phyloP scores from a whole-genome alignment of 2,329 filamentous ascomycete species.

The Penicillium verrucosum region DNA sequence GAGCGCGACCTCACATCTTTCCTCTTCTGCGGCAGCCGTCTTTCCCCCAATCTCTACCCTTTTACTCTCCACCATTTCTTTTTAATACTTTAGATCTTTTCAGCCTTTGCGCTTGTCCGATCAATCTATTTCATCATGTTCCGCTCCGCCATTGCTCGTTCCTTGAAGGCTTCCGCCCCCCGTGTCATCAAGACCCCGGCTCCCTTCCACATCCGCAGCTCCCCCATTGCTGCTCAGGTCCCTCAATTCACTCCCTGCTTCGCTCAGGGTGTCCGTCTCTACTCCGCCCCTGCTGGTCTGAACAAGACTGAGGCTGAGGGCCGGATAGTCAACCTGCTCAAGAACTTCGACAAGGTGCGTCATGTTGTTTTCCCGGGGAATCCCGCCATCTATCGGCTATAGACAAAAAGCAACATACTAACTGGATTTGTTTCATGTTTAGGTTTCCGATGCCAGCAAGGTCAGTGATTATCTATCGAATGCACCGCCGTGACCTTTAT shows the following conservation, averaged over 20 bases:
- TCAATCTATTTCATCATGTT: conserved; percentile 64
- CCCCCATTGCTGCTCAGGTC: conserved; percentile 54
- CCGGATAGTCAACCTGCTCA: conserved; percentile 85
- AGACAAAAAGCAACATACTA: not conserved
- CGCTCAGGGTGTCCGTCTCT: conserved; percentile 71
- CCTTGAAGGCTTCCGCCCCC: conserved; percentile 58
- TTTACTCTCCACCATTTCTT: conserved; percentile 14
- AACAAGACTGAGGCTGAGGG: conserved; percentile 82
- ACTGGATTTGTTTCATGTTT: conserved; percentile 1
- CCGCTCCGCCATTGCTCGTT: conserved; percentile 79
- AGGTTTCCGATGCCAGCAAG: conserved; percentile 43
- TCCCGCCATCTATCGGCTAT: not conserved
- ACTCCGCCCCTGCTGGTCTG: conserved; percentile 77
- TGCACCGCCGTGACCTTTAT: conserved; percentile 1
- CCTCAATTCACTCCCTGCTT: conserved; percentile 61
- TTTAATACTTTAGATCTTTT: conserved; percentile 12
- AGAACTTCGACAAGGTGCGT: conserved; percentile 94
- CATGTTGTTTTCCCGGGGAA: conserved; percentile 11
- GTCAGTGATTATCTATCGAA: conserved; percentile 27
- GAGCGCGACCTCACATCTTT: conserved; percentile 27
- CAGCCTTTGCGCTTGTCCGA: conserved; percentile 19
- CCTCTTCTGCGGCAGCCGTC: conserved; percentile 21
- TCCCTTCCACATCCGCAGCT: conserved; percentile 58
- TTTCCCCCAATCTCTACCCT: conserved; percentile 15
- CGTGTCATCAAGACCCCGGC: conserved; percentile 54